phyloP scores from a whole-genome alignment of 129 eudicot genomes.

The Silybum marianum region DNA sequence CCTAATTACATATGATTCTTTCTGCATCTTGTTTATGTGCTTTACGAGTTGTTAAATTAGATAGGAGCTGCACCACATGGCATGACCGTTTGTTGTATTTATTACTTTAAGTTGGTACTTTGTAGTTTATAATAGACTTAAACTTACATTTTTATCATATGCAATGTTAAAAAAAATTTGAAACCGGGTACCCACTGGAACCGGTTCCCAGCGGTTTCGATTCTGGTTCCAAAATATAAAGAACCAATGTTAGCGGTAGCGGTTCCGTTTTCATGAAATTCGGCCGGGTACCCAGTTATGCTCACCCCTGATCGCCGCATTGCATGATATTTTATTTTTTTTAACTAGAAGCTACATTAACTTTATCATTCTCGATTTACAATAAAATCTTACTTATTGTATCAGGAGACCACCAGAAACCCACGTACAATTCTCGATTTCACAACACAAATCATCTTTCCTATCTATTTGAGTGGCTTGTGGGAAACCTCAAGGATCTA shows the following conservation, averaged over 20 bases:
- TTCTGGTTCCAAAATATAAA: too few species aligned
- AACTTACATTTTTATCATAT: too few species aligned
- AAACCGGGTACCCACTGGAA: too few species aligned
- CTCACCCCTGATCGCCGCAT: background rate
- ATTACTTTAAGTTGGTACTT: background rate
- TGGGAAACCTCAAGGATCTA: slow-evolving; percentile 47
- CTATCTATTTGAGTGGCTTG: slow-evolving; percentile 59
- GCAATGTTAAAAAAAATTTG: too few species aligned
- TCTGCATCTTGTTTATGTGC: background rate
- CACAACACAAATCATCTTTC: slow-evolving; percentile 42
- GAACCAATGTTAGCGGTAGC: too few species aligned
- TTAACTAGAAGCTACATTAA: background rate
- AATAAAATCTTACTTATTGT: background rate
- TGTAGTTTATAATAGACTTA: too few species aligned
- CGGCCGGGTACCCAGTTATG: too few species aligned
- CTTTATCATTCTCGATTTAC: background rate
- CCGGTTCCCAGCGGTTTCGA: too few species aligned
- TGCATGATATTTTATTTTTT: background rate
- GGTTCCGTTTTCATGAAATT: too few species aligned
- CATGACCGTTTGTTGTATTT: background rate
- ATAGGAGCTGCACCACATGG: background rate
- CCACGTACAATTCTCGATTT: slow-evolving; percentile 28
- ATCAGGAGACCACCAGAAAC: slow-evolving; percentile 38
- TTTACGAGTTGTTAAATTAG: background rate
- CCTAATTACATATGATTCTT: background rate